Percentiles rank a stretch among this genome's conserved stretches.
These are phyloP conservation scores for Ulota crispa DNA, from an alignment of 225 moss, liverwort and hornwort genomes.

Conservation along the genomic window DNA sequence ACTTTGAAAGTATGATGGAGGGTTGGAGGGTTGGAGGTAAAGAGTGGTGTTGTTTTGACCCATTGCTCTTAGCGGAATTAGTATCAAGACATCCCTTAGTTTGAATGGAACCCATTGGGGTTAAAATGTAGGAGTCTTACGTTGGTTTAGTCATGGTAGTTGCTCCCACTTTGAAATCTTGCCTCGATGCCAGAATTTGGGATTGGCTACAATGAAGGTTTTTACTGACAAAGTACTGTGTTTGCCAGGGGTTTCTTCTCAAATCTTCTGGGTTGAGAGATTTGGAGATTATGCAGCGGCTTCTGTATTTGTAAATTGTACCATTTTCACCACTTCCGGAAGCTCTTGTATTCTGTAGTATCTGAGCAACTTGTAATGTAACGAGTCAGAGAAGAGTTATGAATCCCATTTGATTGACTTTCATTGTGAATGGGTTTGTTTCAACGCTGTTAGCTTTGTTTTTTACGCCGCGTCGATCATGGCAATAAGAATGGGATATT, in stretches of 20 bases:
- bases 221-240: conserved; percentile 6
- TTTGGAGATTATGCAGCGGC: neutral
- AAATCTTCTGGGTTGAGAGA: conserved; percentile 43
- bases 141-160: neutral
- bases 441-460: neutral
- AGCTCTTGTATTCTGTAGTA: conserved; percentile 21
- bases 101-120: neutral
- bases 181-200: neutral
- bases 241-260: conserved; percentile 60
- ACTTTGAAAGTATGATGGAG: neutral
- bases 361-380: conserved; percentile 29
- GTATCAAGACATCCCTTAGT: neutral
- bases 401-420: neutral
- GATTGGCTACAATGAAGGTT: neutral
- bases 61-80: neutral
- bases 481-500: neutral
- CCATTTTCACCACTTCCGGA: conserved; percentile 16
- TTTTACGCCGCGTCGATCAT: neutral
- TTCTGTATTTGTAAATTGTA: conserved; percentile 28
- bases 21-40: no score
- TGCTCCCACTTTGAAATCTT: neutral
- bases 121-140: neutral
- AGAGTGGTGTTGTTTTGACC: neutral
- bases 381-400: conserved; percentile 10
- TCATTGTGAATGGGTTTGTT: neutral